Percentiles rank a stretch among this genome's conserved stretches.
These are phyloP conservation scores for Xylaria sp. DNA, from an alignment of 2,329 filamentous ascomycete species.

Conservation along the genomic window DNA sequence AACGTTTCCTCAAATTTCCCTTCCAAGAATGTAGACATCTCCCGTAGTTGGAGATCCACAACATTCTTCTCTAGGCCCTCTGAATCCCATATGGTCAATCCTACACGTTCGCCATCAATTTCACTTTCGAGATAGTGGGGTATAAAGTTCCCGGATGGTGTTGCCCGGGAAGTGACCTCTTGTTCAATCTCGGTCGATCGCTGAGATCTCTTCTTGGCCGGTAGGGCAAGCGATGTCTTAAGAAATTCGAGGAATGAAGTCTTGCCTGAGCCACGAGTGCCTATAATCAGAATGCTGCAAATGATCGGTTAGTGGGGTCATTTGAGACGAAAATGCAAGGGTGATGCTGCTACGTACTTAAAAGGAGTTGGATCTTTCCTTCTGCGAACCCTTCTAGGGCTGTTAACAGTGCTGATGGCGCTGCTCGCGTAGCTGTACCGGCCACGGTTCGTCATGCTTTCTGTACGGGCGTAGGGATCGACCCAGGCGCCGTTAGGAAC, in stretches of 20 bases:
- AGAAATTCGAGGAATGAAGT: conserved; percentile 97
- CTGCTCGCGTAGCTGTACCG: conserved; percentile 97
- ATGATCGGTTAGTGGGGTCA: conserved; percentile 34
- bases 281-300: conserved; percentile 85
- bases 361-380: conserved; percentile 98
- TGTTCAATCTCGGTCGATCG: conserved; percentile 60
- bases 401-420: conserved; percentile 90
- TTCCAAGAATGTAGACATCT: conserved; percentile 92
- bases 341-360: conserved; percentile 75
- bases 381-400: conserved; percentile 87
- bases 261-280: conserved; percentile 88
- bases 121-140: conserved; percentile 94
- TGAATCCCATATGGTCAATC: conserved; percentile 96
- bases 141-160: conserved; percentile 76
- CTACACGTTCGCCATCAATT: conserved; percentile 89
- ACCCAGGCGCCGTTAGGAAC: conserved; percentile 69
- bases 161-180: conserved; percentile 64
- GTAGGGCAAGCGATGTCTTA: conserved; percentile 83
- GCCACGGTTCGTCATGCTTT: conserved; percentile 97
- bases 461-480: conserved; percentile 83
- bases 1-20: conserved; percentile 99
- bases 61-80: conserved; percentile 94
- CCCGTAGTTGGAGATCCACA: conserved; percentile 91
- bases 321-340: conserved; percentile 1
- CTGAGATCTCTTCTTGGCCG: conserved; percentile 77